Evolutionary conservation across 768 basidiomycete species (phyloP).

Genomic region (Suillus ampliporus): DNA sequence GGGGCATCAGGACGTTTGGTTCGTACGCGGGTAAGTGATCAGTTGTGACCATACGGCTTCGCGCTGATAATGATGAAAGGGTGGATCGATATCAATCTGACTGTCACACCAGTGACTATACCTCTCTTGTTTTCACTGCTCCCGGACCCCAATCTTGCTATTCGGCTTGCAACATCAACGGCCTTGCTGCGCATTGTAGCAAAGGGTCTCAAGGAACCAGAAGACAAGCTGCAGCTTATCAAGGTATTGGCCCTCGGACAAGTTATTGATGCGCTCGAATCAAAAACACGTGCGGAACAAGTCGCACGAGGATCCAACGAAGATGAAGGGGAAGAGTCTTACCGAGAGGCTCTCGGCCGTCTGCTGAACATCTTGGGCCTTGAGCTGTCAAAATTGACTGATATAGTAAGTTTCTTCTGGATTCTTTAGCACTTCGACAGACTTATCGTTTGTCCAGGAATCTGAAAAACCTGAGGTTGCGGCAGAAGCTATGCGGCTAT

Average conservation of each 20-base stretch:
- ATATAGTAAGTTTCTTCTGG: conserved; percentile 49
- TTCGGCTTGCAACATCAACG: conserved; percentile 84
- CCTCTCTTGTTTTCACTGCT: conserved; percentile 85
- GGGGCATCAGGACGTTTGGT: conserved; percentile 90
- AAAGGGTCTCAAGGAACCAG: conserved; percentile 92
- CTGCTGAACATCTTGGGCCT: conserved; percentile 81
- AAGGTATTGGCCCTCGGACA: conserved; percentile 87
- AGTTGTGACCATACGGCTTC: neutral
- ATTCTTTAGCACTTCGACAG: neutral
- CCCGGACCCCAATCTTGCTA: conserved; percentile 74
- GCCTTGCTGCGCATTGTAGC: conserved; percentile 83
- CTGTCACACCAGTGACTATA: conserved; percentile 89
- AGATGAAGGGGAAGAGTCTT: conserved; percentile 90
- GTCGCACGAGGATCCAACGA: conserved; percentile 66
- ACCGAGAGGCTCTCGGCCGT: conserved; percentile 87
- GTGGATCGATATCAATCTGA: conserved; percentile 98
- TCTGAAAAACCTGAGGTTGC: conserved; percentile 61
- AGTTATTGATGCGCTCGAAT: conserved; percentile 81
- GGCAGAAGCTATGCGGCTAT: conserved; percentile 64
- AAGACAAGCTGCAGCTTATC: conserved; percentile 88
- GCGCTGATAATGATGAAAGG: conserved; percentile 53
- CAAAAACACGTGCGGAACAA: conserved; percentile 73
- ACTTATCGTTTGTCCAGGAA: conserved; percentile 50
- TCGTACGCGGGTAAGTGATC: conserved; percentile 88
- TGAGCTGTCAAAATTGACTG: conserved; percentile 83